Evolutionary conservation across 176 grass and related monocot genomes (phyloP).

Genomic region (Zea mays): DNA sequence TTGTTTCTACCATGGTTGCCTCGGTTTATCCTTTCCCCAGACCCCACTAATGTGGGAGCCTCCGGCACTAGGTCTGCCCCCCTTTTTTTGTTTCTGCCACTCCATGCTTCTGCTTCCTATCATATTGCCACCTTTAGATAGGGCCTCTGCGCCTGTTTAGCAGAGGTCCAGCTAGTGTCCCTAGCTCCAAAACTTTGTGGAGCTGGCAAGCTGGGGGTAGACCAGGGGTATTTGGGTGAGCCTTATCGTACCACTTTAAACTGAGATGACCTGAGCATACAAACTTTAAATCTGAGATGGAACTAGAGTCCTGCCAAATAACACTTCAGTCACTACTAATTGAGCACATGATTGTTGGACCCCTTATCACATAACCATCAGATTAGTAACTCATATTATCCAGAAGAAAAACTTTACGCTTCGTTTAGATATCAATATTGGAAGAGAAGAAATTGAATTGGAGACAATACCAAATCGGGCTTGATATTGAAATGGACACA

Average conservation of each 20-base stretch:
- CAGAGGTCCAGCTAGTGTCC: background rate
- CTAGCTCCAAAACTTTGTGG: background rate
- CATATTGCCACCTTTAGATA: background rate
- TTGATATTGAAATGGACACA: too few species aligned
- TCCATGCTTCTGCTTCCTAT: constrained; percentile 10
- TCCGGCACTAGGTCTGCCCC: too few species aligned
- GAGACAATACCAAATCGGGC: too few species aligned
- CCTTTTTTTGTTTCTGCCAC: background rate
- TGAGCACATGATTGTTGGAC: background rate
- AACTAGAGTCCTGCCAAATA: background rate
- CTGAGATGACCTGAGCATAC: background rate
- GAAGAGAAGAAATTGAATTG: too few species aligned
- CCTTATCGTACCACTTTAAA: background rate
- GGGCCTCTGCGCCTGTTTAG: background rate
- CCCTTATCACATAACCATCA: background rate
- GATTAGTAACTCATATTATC: background rate
- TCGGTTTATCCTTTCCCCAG: too few species aligned
- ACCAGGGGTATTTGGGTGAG: background rate
- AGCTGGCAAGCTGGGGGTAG: background rate
- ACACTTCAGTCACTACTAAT: constrained; percentile 1
- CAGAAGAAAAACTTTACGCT: background rate
- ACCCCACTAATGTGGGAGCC: too few species aligned
- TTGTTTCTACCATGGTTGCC: background rate
- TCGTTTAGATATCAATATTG: too few species aligned
- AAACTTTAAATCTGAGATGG: background rate